Evolutionary conservation across 176 grass and related monocot genomes (phyloP).

Genomic region (Neostapfia colusana): DNA sequence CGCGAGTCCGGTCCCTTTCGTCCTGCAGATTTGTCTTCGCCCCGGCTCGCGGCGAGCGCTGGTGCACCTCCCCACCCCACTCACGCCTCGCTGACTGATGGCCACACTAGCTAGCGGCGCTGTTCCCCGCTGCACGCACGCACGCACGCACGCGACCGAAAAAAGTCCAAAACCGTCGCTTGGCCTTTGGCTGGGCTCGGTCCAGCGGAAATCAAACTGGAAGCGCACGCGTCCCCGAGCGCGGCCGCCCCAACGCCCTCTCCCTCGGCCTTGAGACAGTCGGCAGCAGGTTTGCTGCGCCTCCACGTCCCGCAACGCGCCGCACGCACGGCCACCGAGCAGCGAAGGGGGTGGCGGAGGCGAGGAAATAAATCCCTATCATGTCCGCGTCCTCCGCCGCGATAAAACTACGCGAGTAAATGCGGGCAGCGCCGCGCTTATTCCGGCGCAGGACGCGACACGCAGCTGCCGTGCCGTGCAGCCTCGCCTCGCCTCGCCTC

Average conservation of each 20-base stretch:
- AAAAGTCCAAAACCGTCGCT: background rate
- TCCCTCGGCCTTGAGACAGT: background rate
- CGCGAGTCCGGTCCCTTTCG: constrained; percentile 21
- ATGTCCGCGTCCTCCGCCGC: constrained; percentile 11
- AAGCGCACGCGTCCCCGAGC: background rate
- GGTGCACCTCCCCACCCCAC: background rate
- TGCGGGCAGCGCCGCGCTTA: constrained; percentile 28
- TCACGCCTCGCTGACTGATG: background rate
- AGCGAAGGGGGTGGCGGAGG: background rate
- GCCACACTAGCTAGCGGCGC: background rate
- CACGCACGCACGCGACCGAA: constrained; percentile 1
- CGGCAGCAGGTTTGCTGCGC: background rate
- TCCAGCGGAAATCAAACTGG: constrained; percentile 10
- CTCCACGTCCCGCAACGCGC: background rate
- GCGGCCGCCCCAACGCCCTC: background rate
- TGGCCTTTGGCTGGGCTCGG: background rate
- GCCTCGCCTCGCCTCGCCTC: background rate
- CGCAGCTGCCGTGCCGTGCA: constrained; percentile 36
- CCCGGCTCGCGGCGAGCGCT: background rate
- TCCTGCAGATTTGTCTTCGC: constrained; percentile 29
- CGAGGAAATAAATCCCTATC: constrained; percentile 16
- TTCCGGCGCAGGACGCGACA: constrained; percentile 51
- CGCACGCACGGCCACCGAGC: background rate
- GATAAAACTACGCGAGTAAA: constrained; percentile 17
- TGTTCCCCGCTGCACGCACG: background rate